Evolutionary conservation across 331 rosid species (phyloP).

Genomic region (Ulmus americana): DNA sequence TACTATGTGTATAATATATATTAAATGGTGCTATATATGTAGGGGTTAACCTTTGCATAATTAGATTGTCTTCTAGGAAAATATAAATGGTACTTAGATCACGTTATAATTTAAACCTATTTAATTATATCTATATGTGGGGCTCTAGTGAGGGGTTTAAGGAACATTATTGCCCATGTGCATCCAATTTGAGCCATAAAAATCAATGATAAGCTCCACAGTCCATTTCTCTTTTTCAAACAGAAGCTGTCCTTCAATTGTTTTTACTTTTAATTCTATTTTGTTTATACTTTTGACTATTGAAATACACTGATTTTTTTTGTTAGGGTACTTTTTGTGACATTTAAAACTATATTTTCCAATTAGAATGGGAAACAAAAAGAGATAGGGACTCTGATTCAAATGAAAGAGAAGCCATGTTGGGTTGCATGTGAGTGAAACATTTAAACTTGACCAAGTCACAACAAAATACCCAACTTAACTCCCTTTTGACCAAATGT

Average conservation of each 20-base stretch:
- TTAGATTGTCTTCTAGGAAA: too few species aligned
- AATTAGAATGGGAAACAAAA: slow-evolving; percentile 16
- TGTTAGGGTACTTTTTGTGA: background rate
- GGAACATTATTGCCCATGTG: slow-evolving; percentile 65
- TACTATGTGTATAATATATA: too few species aligned
- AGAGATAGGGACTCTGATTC: background rate
- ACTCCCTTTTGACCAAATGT: slow-evolving; percentile 49
- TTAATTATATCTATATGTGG: too few species aligned
- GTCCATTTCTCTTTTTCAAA: slow-evolving; percentile 35
- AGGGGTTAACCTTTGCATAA: too few species aligned
- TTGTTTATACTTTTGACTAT: background rate
- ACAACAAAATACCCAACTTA: slow-evolving; percentile 28
- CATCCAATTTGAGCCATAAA: slow-evolving; percentile 44
- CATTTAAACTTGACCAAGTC: slow-evolving; percentile 22
- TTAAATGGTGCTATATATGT: too few species aligned
- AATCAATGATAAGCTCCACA: slow-evolving; percentile 61
- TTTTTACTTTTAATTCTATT: slow-evolving; percentile 7
- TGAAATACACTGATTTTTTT: too few species aligned
- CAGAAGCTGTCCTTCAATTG: slow-evolving; percentile 30
- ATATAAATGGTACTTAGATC: background rate
- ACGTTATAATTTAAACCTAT: slow-evolving; percentile 4
- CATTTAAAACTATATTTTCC: slow-evolving; percentile 20
- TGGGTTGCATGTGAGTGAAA: slow-evolving; percentile 57
- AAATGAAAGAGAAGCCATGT: slow-evolving; percentile 29
- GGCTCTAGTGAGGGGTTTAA: slow-evolving; percentile 27